Base-by-base conservation (phyloP, 2,329 filamentous ascomycete genomes). In the Aspergillus eucalypticola region DNA sequence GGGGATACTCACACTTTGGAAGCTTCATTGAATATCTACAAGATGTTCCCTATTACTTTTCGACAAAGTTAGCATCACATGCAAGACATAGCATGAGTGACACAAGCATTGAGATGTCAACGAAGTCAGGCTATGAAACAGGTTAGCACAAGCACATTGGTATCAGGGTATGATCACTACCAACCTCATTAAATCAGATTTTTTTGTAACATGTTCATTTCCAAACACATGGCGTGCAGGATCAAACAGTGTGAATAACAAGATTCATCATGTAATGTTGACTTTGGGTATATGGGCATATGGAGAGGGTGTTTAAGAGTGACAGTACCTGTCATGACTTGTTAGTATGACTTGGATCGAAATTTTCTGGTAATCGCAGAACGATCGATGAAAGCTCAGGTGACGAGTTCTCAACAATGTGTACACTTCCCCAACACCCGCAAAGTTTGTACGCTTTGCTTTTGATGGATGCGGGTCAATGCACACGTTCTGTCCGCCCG, bases 161-260 rank as follows among this genome's bases (percentile, higher is more conserved):
- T 23, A 21, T 23, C 13, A 29, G 11, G 27, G 49, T 5, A 27
- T 48, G 52, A 27, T 50, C 17, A 11, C 5, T 46, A 75, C 78
- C 69, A 71, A 82, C 84, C 84, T 87, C 85, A 87, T 87, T 87
- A 87, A 87, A 87, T 88, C 85, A 88, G 85, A 87, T 85, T 87
- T 86, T 85, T 84, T 81, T 85, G 82, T 82, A 75, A 73, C 77
- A 79, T 80, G 83, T 84, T 87, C 84, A 87, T 83, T 67, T 76
- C 79, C 82, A 79, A 78, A 76, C 80, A 81, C 81, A 76, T 35
- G 32, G 73, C 74, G 76, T 74, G 74, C 73, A 76, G 76, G 81
- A 79, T 88, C 85, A 86, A 86, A 87, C 85, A 88, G 85, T 87
- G 85, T 88, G 85, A 88, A 88, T 88, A 87, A 80, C 23, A 52